phyloP scores from a whole-genome alignment of 148 eudicot genomes.

The Cornus kousa region DNA sequence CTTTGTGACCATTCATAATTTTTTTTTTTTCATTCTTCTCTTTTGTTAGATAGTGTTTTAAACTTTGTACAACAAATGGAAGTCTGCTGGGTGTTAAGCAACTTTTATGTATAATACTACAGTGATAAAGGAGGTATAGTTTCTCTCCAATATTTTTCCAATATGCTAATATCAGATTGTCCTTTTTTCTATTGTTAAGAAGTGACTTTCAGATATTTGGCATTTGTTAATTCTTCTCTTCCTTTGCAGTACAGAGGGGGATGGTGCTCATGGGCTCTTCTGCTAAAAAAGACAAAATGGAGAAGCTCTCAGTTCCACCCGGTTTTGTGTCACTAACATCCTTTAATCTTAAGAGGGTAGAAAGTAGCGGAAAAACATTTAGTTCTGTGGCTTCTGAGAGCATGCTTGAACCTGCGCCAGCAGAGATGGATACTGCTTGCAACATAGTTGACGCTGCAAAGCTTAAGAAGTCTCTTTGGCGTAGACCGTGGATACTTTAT shows the following conservation, averaged over 20 bases:
- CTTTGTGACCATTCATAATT: not conserved
- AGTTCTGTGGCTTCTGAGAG: constrained; percentile 17
- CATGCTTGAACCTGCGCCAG: constrained; percentile 30
- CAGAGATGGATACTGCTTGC: constrained; percentile 25
- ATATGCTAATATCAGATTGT: not conserved
- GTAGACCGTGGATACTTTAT: constrained; percentile 63
- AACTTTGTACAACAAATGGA: not conserved
- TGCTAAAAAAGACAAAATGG: constrained; percentile 14
- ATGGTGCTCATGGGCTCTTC: constrained; percentile 12
- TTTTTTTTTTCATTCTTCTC: not conserved
- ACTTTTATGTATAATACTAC: not conserved
- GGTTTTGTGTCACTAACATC: constrained; percentile 57
- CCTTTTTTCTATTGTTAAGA: not conserved
- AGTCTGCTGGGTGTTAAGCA: not conserved
- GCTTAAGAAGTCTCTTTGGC: constrained; percentile 30
- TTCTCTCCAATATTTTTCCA: not conserved
- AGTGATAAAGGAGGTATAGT: not conserved
- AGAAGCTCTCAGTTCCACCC: constrained; percentile 40
- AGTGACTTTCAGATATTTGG: not conserved
- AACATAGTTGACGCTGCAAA: constrained; percentile 27
- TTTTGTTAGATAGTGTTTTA: not conserved
- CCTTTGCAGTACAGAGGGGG: constrained; percentile 35
- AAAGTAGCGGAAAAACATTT: constrained; percentile 17
- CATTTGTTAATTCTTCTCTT: not conserved
- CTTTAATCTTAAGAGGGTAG: constrained; percentile 50